Percentiles rank a stretch among this genome's conserved stretches.
Conservation (phyloP, 306 rosid species). For the Corylus avellana region DNA sequence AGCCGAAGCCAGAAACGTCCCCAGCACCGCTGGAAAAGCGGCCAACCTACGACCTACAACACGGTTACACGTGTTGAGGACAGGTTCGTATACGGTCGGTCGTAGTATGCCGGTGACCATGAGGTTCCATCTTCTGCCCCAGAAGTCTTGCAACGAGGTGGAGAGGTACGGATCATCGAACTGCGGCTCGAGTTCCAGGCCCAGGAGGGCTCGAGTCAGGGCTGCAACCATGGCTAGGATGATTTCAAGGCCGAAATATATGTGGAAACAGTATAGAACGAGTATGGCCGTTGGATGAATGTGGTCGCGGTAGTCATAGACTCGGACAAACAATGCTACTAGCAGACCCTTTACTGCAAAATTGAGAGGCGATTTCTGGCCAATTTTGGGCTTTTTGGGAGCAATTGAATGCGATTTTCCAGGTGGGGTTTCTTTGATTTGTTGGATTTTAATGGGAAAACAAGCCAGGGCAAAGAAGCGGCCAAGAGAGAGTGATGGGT, state of each 20-base stretch:
- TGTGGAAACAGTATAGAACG: slow-evolving; percentile 33
- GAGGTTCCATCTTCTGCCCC: slow-evolving; percentile 50
- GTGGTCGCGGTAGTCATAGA: slow-evolving; percentile 21
- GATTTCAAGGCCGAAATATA: slow-evolving; percentile 33
- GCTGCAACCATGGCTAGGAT: slow-evolving; percentile 30
- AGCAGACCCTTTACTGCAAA: slow-evolving; percentile 25
- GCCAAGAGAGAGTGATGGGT: neutral
- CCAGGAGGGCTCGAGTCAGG: slow-evolving; percentile 17
- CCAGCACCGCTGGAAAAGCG: slow-evolving; percentile 27
- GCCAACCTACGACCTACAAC: slow-evolving; percentile 26
- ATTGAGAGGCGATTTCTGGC: slow-evolving; percentile 5
- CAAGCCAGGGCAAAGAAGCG: neutral
- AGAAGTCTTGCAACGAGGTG: slow-evolving; percentile 44
- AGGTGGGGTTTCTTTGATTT: neutral
- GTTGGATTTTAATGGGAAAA: slow-evolving; percentile 11
- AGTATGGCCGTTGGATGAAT: slow-evolving; percentile 18
- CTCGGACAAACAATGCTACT: slow-evolving; percentile 9
- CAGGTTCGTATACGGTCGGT: slow-evolving; percentile 41
- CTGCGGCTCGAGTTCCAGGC: slow-evolving; percentile 44
- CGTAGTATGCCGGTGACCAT: slow-evolving; percentile 40
- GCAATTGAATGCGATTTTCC: slow-evolving; percentile 1
- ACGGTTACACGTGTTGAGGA: neutral
- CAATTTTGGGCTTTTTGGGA: neutral
- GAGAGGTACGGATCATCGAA: slow-evolving; percentile 44
- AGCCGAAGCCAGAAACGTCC: slow-evolving; percentile 37